These are phyloP conservation scores for Leccinum angustisporum DNA, from an alignment of 1,284 basidiomycete genomes.

Conservation along the genomic window DNA sequence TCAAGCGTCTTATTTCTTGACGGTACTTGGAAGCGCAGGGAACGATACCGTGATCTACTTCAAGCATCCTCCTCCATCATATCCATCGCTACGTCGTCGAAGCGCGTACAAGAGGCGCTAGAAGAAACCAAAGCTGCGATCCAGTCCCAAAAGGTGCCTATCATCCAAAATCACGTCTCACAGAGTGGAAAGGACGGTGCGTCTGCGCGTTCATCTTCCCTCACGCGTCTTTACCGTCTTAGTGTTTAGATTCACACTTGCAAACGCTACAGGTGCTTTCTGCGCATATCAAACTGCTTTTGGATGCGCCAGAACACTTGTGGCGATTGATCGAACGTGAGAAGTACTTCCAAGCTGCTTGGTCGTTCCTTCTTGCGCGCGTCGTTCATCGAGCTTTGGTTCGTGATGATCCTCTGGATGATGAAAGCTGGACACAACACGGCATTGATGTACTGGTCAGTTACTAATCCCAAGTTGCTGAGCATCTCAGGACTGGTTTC, in stretches of 20 bases:
- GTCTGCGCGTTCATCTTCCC: conserved; percentile 13
- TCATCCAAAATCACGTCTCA: conserved; percentile 41
- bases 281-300: conserved; percentile 82
- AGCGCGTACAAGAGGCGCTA: conserved; percentile 58
- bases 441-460: conserved; percentile 66
- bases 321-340: conserved; percentile 83
- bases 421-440: conserved; percentile 56
- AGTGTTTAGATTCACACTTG: conserved; percentile 59
- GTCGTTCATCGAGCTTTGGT: conserved; percentile 74
- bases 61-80: conserved; percentile 90
- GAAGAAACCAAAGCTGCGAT: conserved; percentile 59
- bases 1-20: conserved; percentile 25
- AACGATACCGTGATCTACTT: conserved; percentile 91
- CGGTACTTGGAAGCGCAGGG: conserved; percentile 63
- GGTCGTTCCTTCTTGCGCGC: conserved; percentile 83
- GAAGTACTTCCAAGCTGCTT: conserved; percentile 77
- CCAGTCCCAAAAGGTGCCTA: conserved; percentile 45
- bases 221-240: neutral
- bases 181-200: conserved; percentile 51
- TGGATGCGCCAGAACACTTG: conserved; percentile 86
- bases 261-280: conserved; percentile 73
- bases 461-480: neutral
- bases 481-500: conserved; percentile 6
- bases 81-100: conserved; percentile 65
- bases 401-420: conserved; percentile 57